Conservation (phyloP, 2,329 filamentous ascomycete species). For the Diplocarpon mali region DNA sequence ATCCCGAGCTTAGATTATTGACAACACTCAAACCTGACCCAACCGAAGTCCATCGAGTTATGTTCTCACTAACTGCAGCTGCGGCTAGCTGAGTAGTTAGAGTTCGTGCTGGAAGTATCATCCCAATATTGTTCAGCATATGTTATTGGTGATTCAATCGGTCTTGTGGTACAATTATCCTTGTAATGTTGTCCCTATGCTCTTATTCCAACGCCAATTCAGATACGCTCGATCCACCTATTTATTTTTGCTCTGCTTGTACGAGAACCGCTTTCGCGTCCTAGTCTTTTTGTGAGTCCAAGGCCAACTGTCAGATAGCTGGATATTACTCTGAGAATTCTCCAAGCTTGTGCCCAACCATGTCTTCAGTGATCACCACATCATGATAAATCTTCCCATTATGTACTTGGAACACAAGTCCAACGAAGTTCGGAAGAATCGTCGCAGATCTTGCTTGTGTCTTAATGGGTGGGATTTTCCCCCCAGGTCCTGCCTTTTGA, state of each 20-base stretch:
- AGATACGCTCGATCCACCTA: constrained; percentile 10
- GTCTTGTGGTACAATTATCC: neutral
- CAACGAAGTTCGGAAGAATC: constrained; percentile 63
- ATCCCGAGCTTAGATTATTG: too few species aligned
- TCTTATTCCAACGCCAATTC: neutral
- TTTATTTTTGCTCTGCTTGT: constrained; percentile 61
- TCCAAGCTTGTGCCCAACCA: constrained; percentile 67
- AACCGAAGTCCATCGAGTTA: neutral
- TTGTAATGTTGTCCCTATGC: constrained; percentile 10
- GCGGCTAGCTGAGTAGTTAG: too few species aligned
- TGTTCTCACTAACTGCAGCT: neutral
- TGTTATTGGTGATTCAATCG: too few species aligned
- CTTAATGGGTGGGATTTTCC: constrained; percentile 50
- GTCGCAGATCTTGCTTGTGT: constrained; percentile 62
- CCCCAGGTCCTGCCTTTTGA: constrained; percentile 35
- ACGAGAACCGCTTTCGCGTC: constrained; percentile 56
- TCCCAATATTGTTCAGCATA: neutral
- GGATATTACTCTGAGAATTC: constrained; percentile 58
- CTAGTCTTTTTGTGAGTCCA: constrained; percentile 31
- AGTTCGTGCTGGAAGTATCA: neutral
- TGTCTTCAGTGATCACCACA: constrained; percentile 61
- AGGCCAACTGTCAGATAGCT: neutral
- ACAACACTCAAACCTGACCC: too few species aligned
- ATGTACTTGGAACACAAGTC: constrained; percentile 58
- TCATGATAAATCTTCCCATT: constrained; percentile 63